Base-by-base conservation (phyloP, 106 monocot genomes). In the Apostasia ramifera region DNA sequence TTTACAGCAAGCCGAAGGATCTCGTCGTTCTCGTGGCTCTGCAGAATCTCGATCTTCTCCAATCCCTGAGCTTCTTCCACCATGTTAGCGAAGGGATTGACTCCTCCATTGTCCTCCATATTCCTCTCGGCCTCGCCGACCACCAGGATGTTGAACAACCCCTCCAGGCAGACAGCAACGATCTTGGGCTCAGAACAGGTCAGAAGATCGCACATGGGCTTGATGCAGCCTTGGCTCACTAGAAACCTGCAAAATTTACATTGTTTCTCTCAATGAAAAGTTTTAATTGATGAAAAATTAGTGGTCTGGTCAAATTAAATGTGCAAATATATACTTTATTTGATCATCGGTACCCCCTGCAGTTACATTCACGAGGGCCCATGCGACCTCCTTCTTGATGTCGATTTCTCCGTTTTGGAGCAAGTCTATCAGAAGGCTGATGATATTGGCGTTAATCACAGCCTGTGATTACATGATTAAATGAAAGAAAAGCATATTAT, bases 161-260 rank as follows among this genome's bases (percentile, higher is more conserved):
- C 78, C 15, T 79, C 73, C 55, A 79, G 39, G 52, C 78, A 79
- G 3, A 79, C 74, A 2, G 73, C 69, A 6, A 79, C 69, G 6
- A 79, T 68, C 40, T 74, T 55, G 6, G 79, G 62, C 5, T 79
- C 79, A 8, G 79, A 59, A 54, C 73, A 79, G 13, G 74, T 43
- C 45, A 86, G 78, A 9, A 86, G 86, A 59, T 86, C 82, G 15
- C 86, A 86, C 6, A 86, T 63, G 2, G 86, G 82, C 65, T 81
- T 86, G 58, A 86, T 82, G 64, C 82, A 82, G 3, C 86, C 86
- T 67, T 86, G 78, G 62, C 53, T 62, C n/a, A 85, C 81, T 40
- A 85, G 62, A 53, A 59, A 73, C 58, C 71, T 72, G 59, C 26
- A 1, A 2, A 42, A 45, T 9, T 26, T 9, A 6, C 12, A 1